A percentile compares a stretch with the other conserved stretches of the same genome.
Conservation (phyloP, 768 basidiomycete genomes). For the Kwoniella heveanensis region DNA sequence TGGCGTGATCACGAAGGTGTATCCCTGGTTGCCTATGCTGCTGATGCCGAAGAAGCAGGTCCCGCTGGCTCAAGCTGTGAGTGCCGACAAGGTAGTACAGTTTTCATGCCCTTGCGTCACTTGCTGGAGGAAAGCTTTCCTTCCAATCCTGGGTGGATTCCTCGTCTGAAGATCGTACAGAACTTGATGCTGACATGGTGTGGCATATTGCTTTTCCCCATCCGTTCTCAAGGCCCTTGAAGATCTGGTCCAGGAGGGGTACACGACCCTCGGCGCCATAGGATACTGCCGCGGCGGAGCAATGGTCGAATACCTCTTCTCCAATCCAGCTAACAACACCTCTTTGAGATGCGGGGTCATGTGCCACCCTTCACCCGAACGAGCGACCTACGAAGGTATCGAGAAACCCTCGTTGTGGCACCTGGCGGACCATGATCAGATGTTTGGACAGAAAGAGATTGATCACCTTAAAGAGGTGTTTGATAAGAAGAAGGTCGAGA, state of each 20-base stretch:
- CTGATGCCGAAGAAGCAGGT: conserved; percentile 17
- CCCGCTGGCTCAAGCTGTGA: conserved; percentile 28
- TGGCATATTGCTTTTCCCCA: too few species aligned
- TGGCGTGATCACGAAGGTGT: conserved; percentile 4
- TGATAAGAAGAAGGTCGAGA: conserved; percentile 20
- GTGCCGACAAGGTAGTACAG: too few species aligned
- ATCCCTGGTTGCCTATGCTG: conserved; percentile 16
- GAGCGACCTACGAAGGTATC: conserved; percentile 14
- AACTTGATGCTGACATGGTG: too few species aligned
- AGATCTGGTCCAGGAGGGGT: conserved; percentile 37
- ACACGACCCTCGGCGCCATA: conserved; percentile 30
- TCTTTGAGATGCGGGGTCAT: conserved; percentile 30
- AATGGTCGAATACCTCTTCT: conserved; percentile 32
- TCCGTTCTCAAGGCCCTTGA: too few species aligned
- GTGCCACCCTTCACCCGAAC: conserved; percentile 36
- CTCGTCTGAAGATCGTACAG: too few species aligned
- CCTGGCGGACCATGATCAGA: conserved; percentile 36
- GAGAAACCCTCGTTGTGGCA: conserved; percentile 30
- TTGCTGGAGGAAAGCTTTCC: too few species aligned
- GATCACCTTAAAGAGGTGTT: conserved; percentile 28
- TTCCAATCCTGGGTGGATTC: too few species aligned
- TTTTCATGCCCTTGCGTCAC: too few species aligned
- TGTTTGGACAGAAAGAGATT: conserved; percentile 31
- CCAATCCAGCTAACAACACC: conserved; percentile 11
- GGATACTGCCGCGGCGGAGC: conserved; percentile 44